Conservation (phyloP, 1,139 yeast genomes). For the Sugiyamaella novakii region DNA sequence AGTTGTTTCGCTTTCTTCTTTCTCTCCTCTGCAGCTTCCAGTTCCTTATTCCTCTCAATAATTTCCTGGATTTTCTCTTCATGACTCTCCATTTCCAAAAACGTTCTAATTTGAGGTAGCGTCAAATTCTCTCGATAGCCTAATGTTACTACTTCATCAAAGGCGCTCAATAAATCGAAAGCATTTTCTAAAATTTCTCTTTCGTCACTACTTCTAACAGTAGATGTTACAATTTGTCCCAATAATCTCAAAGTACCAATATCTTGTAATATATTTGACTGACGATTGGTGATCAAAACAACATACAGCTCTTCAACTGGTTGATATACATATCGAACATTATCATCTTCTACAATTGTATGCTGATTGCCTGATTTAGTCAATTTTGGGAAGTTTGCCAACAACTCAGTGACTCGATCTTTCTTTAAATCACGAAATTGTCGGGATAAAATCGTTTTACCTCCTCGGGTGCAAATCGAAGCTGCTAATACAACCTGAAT, state of each 20-base stretch:
- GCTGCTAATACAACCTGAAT: constrained; percentile 80
- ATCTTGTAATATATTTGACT: constrained; percentile 91
- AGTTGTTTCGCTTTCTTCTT: constrained; percentile 95
- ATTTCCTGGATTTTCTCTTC: constrained; percentile 98
- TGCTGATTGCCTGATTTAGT: constrained; percentile 78
- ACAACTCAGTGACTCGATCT: constrained; percentile 82
- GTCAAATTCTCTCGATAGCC: constrained; percentile 92
- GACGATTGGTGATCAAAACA: constrained; percentile 86
- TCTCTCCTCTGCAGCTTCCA: constrained; percentile 96
- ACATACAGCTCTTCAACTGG: constrained; percentile 94
- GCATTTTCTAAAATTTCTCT: constrained; percentile 81
- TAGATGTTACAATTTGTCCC: constrained; percentile 75
- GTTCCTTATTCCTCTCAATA: constrained; percentile 93
- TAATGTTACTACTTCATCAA: constrained; percentile 87
- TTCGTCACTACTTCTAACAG: constrained; percentile 74
- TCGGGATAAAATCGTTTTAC: constrained; percentile 89
- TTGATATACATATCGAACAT: constrained; percentile 91
- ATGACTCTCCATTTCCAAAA: constrained; percentile 96
- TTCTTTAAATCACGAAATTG: constrained; percentile 86
- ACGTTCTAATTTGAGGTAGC: constrained; percentile 79
- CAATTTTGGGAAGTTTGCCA: constrained; percentile 84
- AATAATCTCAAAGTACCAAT: constrained; percentile 88
- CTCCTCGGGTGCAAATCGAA: constrained; percentile 92
- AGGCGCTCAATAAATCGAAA: constrained; percentile 86
- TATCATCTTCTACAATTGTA: constrained; percentile 92